Evolutionary conservation across 148 eudicot genomes (phyloP).

Genomic region (Heliosperma pusillum): DNA sequence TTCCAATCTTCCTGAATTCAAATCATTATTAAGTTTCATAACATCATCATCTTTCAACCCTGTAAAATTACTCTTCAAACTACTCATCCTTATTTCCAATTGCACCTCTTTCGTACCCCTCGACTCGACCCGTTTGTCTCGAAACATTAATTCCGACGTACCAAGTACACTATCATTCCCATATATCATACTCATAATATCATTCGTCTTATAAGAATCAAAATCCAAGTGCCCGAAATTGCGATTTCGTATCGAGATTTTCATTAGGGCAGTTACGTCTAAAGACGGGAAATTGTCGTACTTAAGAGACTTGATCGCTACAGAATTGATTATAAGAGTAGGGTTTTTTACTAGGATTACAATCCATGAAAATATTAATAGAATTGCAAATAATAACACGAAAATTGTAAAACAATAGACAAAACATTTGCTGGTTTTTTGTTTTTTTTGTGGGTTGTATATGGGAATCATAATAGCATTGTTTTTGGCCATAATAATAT

Average conservation of each 20-base stretch:
- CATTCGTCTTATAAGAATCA: neutral
- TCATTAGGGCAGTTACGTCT: neutral
- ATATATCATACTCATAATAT: neutral
- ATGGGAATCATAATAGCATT: slow-evolving; percentile 4
- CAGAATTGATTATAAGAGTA: neutral
- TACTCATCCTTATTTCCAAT: slow-evolving; percentile 20
- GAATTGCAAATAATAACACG: neutral
- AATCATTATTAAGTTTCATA: slow-evolving; percentile 21
- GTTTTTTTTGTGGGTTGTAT: slow-evolving; percentile 1
- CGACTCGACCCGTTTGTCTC: slow-evolving; percentile 12
- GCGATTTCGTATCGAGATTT: neutral
- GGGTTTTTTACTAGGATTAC: slow-evolving; percentile 3
- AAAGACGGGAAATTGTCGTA: neutral
- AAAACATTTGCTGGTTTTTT: slow-evolving; percentile 16
- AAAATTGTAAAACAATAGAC: neutral
- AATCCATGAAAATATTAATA: slow-evolving; percentile 2
- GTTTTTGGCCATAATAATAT: slow-evolving; percentile 1
- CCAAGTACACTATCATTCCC: slow-evolving; percentile 7
- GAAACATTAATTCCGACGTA: slow-evolving; percentile 4
- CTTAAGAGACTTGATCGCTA: slow-evolving; percentile 3
- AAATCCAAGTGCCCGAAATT: slow-evolving; percentile 12
- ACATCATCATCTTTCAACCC: neutral
- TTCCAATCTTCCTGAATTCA: slow-evolving; percentile 29
- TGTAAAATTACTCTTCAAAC: neutral
- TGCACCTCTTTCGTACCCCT: slow-evolving; percentile 15